Conservation (phyloP, 225 moss, liverwort and hornwort genomes). For the Antitrichia curtipendula region DNA sequence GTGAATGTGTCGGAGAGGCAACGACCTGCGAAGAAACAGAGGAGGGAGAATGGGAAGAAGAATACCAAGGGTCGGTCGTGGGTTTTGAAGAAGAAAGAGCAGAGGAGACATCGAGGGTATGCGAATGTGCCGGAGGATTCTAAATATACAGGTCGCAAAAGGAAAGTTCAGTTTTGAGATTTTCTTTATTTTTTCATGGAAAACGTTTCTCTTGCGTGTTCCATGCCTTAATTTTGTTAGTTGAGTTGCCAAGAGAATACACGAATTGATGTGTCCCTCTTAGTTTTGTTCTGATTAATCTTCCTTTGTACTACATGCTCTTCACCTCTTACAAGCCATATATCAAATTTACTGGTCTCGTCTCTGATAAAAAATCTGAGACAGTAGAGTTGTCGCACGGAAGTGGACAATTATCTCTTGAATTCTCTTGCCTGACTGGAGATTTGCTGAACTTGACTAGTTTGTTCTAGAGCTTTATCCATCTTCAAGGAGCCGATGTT, state of each 20-base stretch:
- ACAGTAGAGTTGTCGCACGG: background rate
- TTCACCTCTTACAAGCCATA: background rate
- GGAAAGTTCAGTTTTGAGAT: constrained; percentile 66
- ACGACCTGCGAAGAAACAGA: constrained; percentile 33
- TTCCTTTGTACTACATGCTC: background rate
- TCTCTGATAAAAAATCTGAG: background rate
- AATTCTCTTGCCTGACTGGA: background rate
- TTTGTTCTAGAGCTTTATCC: background rate
- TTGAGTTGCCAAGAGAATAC: background rate
- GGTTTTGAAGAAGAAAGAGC: constrained; percentile 91
- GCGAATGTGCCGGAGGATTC: constrained; percentile 74
- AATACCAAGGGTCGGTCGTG: constrained; percentile 42
- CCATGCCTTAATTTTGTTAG: background rate
- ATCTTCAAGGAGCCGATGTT: background rate
- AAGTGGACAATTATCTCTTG: background rate
- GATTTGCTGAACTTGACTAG: background rate
- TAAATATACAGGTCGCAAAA: constrained; percentile 87
- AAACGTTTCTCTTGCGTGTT: background rate
- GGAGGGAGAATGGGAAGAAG: constrained; percentile 1
- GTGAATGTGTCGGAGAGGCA: constrained; percentile 55
- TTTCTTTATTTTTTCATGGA: background rate
- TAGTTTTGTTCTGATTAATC: background rate
- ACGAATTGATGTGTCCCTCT: background rate
- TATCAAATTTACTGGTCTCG: background rate
- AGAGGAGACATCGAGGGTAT: constrained; percentile 53